These are phyloP conservation scores for Uromyces viciae-fabae DNA, from an alignment of 1,284 basidiomycete species.

Conservation along the genomic window DNA sequence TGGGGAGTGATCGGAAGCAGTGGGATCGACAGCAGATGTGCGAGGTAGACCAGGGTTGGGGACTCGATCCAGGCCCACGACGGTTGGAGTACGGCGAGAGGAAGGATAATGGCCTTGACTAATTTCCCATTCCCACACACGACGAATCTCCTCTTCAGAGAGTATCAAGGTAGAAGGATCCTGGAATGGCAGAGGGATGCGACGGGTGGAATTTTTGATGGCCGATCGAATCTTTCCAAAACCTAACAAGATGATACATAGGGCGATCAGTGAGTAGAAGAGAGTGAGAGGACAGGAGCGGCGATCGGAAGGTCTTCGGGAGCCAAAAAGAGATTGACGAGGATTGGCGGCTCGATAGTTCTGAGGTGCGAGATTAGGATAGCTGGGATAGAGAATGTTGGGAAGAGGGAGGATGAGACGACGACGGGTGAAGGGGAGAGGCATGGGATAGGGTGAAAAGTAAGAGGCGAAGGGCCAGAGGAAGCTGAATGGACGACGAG, in stretches of 20 bases:
- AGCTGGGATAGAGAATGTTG: slow-evolving; percentile 31
- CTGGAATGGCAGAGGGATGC: slow-evolving; percentile 60
- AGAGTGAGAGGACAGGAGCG: slow-evolving; percentile 41
- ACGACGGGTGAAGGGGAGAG: slow-evolving; percentile 32
- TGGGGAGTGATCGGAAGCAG: slow-evolving; percentile 31
- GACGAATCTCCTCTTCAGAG: slow-evolving; percentile 68
- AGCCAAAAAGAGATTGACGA: slow-evolving; percentile 29
- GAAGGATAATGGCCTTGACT: slow-evolving; percentile 85
- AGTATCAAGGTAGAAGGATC: slow-evolving; percentile 72
- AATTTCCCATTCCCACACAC: slow-evolving; percentile 91
- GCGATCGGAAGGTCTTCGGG: slow-evolving; percentile 29
- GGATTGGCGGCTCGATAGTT: slow-evolving; percentile 38
- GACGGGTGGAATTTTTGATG: slow-evolving; percentile 24
- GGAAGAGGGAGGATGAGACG: slow-evolving; percentile 31
- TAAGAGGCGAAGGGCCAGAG: slow-evolving; percentile 19
- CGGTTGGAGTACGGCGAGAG: slow-evolving; percentile 56
- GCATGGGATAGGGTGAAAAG: slow-evolving; percentile 42
- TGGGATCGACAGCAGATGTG: slow-evolving; percentile 8
- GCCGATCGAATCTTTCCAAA: slow-evolving; percentile 41
- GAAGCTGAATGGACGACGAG: slow-evolving; percentile 6
- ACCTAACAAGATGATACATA: slow-evolving; percentile 36
- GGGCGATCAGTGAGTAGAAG: slow-evolving; percentile 44
- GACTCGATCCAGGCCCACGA: slow-evolving; percentile 38
- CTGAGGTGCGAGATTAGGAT: slow-evolving; percentile 8
- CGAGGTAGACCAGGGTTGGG: slow-evolving; percentile 46